These are phyloP conservation scores for Claviceps citrina DNA, from an alignment of 2,329 filamentous ascomycete species.

Conservation along the genomic window DNA sequence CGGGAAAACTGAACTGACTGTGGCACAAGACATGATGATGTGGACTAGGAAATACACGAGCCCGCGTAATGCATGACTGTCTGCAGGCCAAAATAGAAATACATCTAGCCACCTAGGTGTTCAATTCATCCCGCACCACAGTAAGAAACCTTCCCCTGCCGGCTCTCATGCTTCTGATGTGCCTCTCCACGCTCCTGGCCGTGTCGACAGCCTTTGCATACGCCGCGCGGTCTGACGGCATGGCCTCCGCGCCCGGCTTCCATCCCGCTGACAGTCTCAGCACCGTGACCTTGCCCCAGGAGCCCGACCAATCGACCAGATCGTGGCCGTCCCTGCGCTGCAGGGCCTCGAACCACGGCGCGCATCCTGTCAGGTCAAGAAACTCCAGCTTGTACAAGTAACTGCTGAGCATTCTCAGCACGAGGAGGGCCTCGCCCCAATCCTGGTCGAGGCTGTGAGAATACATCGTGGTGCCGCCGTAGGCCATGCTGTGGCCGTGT, in stretches of 20 bases:
- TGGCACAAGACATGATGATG: too few relatives aligned
- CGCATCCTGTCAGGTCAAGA: conserved; percentile 45
- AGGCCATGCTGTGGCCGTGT: conserved; percentile 30
- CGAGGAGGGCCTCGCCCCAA: conserved; percentile 41
- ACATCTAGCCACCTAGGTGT: too few relatives aligned
- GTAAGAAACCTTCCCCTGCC: conserved; percentile 34
- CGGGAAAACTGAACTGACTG: too few relatives aligned
- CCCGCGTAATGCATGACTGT: too few relatives aligned
- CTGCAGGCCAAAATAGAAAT: too few relatives aligned
- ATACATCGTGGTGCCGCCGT: conserved; percentile 40
- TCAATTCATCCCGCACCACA: conserved; percentile 27
- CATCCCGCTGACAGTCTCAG: conserved; percentile 32
- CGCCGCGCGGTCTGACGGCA: conserved; percentile 17
- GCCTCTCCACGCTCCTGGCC: conserved; percentile 30
- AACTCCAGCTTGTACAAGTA: conserved; percentile 43
- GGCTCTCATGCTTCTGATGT: conserved; percentile 29
- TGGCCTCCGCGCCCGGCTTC: conserved; percentile 19
- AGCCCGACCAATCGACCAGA: conserved; percentile 36
- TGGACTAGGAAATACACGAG: too few relatives aligned
- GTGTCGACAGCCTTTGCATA: conserved; percentile 22
- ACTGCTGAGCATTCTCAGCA: conserved; percentile 39
- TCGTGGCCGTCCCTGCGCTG: conserved; percentile 27
- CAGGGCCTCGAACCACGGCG: conserved; percentile 37
- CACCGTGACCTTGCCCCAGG: conserved; percentile 36
- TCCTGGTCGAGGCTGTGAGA: conserved; percentile 43